Base-by-base conservation (phyloP, 2,329 filamentous ascomycete genomes). In the Botrytis pseudocinerea region DNA sequence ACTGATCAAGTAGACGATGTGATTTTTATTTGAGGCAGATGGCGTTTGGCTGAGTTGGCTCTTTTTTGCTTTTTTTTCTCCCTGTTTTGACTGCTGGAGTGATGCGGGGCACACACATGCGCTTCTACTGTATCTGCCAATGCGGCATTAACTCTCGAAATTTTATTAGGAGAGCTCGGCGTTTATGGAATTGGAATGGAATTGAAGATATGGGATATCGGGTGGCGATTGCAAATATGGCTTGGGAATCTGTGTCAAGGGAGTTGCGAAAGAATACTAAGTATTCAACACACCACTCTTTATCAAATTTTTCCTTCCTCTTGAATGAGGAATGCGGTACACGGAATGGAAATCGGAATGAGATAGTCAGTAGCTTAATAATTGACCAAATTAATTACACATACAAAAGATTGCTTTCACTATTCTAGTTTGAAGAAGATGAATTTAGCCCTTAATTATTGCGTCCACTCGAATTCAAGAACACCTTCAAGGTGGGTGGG, bases 201-300 rank as follows among this genome's bases (percentile, higher is more conserved):
- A 22, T 22, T 64, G 40, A 28, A 32, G 35, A 40, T 32, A 68
- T 40, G 65, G 35, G 46, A 40, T 40, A 54, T 57, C 25, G 25
- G 38, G 5, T 57, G 48, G 64, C 35, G n/a, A 57, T 57, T 57
- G 48, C 65, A 68, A 57, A 57, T 57, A 57, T 68, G 48, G 65
- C 48, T 57, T 48, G 28, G 63, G 61, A 38, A 28, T 42, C 25
- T 4, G 35, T 62, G 60, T 10, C 28, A 54, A 18, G 46, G 64
- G 18, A 42, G 20, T 42, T 42, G 35, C 10, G 38, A 68, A 57
- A 16, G 16, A 10, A 68, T 57, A 28, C 48, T 32, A 7, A 66
- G 35, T 40, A 57, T 68, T 10, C 38, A 40, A 66, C 22, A 66
- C 64, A 57, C 65, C 65, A 57, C 65, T 57, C 65, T 68, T 68